phyloP scores from a whole-genome alignment of 305 asterid genomes.

The Ilex paraguariensis region DNA sequence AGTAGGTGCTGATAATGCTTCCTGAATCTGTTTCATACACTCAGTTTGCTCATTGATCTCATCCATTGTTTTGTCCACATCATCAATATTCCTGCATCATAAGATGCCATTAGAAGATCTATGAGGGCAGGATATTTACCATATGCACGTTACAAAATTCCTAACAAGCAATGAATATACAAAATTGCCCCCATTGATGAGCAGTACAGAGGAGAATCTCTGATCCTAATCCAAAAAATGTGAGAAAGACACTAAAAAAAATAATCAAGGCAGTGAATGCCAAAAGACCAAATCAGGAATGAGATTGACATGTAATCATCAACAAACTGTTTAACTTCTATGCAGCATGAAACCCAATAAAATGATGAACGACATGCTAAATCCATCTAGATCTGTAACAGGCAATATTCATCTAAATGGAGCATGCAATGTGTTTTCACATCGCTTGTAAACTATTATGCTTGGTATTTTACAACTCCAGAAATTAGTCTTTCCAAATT shows the following conservation, averaged over 20 bases:
- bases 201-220: too few relatives aligned
- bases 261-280: too few relatives aligned
- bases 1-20: conserved; percentile 56
- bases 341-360: too few relatives aligned
- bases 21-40: conserved; percentile 67
- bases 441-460: not conserved
- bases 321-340: too few relatives aligned
- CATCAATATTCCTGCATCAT: conserved; percentile 47
- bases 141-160: not conserved
- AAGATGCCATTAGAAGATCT: not conserved
- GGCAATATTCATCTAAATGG: too few relatives aligned
- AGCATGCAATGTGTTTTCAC: not conserved
- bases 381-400: too few relatives aligned
- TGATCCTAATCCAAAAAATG: too few relatives aligned
- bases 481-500: too few relatives aligned
- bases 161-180: not conserved
- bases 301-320: too few relatives aligned
- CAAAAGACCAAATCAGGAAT: too few relatives aligned
- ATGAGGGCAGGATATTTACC: not conserved
- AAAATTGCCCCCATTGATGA: not conserved
- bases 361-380: too few relatives aligned
- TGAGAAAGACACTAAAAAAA: too few relatives aligned
- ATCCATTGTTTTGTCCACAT: conserved; percentile 80
- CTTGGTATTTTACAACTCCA: not conserved
- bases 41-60: conserved; percentile 74